phyloP scores from a whole-genome alignment of 495 filamentous ascomycete species.

The Talaromyces wortmannii region DNA sequence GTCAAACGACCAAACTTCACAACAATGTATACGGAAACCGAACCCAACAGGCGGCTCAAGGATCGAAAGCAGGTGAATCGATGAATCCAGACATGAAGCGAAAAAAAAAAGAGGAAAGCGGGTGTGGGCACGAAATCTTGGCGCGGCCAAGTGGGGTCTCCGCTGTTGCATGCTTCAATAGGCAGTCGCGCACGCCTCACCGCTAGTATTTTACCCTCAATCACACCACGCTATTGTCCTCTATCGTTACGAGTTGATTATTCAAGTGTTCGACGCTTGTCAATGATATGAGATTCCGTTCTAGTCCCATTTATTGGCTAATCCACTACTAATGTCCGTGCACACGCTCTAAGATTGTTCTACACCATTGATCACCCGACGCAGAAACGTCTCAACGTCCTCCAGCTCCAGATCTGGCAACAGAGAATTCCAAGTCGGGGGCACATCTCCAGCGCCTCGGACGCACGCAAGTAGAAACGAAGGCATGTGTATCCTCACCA shows the following conservation, averaged over 20 bases:
- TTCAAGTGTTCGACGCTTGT: too few species aligned
- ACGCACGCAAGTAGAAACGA: background rate
- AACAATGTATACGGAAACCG: background rate
- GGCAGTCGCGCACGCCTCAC: too few species aligned
- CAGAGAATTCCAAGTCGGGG: background rate
- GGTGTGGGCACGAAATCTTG: conserved; percentile 7
- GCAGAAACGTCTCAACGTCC: background rate
- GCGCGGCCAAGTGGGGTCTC: background rate
- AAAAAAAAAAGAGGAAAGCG: conserved; percentile 4
- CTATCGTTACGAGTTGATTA: too few species aligned
- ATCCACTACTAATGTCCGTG: too few species aligned
- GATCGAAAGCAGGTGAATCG: background rate
- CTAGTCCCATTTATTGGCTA: background rate
- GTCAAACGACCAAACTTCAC: background rate
- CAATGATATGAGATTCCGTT: too few species aligned
- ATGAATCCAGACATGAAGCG: background rate
- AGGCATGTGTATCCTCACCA: background rate
- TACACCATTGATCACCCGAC: background rate
- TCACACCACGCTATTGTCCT: too few species aligned
- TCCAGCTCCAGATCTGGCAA: background rate
- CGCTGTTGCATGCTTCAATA: too few species aligned
- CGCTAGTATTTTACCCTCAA: too few species aligned
- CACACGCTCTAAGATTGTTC: too few species aligned
- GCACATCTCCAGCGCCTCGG: background rate
- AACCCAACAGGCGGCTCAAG: background rate